Percentiles rank a stretch among this genome's conserved stretches.
Evolutionary conservation across 441 rosid species (phyloP).

Genomic region (Rhodomyrtus psidioides): DNA sequence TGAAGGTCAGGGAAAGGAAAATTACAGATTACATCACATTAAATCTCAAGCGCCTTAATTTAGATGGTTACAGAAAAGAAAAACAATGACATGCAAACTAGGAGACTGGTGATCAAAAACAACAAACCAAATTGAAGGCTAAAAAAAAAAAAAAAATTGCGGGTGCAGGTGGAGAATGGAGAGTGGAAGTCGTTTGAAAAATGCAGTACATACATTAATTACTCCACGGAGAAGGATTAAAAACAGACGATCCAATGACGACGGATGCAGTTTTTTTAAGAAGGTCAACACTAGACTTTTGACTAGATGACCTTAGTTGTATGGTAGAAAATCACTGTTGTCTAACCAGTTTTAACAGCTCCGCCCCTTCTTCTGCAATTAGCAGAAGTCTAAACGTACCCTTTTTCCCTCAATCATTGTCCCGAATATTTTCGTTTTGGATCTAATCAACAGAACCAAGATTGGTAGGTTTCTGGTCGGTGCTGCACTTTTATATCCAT

Average conservation of each 20-base stretch:
- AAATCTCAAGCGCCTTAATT: no score
- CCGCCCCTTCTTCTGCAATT: background rate
- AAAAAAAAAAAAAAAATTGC: background rate
- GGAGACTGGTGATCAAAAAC: background rate
- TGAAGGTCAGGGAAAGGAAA: no score
- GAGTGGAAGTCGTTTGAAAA: background rate
- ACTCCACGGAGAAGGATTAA: background rate
- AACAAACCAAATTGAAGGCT: background rate
- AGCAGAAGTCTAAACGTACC: background rate
- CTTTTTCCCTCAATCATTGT: background rate
- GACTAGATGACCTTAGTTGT: background rate
- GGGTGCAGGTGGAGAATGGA: background rate
- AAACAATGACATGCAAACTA: no score
- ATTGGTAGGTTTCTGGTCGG: no score
- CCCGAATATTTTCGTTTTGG: background rate
- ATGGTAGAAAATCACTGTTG: background rate
- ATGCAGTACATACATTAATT: background rate
- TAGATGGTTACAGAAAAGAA: no score
- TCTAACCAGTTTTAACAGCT: background rate
- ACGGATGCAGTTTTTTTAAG: background rate
- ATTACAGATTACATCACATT: no score
- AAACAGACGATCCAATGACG: background rate
- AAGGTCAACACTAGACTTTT: background rate
- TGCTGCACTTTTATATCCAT: no score
- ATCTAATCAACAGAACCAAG: background rate